Evolutionary conservation across 257 asterid genomes (phyloP), one percentile per base, ranked within the genome.

Genomic region (Scutellaria galericulata): DNA sequence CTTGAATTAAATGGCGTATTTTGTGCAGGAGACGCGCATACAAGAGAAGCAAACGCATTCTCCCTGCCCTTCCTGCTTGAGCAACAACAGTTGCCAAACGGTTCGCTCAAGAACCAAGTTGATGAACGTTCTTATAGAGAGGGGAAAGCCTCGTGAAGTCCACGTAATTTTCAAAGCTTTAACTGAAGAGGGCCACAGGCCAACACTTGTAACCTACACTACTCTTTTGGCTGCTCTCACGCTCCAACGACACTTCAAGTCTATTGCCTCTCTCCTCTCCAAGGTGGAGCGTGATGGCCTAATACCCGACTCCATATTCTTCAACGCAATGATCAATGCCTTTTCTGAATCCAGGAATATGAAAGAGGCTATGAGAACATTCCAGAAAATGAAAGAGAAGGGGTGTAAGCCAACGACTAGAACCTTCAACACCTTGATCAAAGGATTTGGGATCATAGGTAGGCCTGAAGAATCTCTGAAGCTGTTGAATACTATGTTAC

Each of bases 291-390:
- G 80, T 12, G 84, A 86, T 78, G 97, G 96, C 48, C 76, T 94
- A 55, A 87, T 83, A 74, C 97, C 99, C 0, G 99, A 94, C 78
- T 87, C 97, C 1, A 89, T 91, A 75, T 91, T 94, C 85, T 91
- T 85, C 90, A 94, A 94, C 78, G 97, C 97, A 55, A 80, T 88
- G 87, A 94, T 94, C 80, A 94, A 94, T 68, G 93, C 97, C 0
- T 94, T 94, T 84, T 82, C 96, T n/a, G 99, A 94, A 78, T 89
- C 96, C 13, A 90, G 99, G 44, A 89, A 91, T 70, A 80, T 89
- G 78, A 83, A 90, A 66, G 97, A 88, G 80, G 97, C 99, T 15
- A 87, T 91, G 96, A 85, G 78, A 74, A 72, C 81, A 57, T 91
- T 88, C 79, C 66, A 72, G 59, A 83, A 81, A 83, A 89, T 94